phyloP scores from a whole-genome alignment of 345 rosid genomes.

The Erysimum cheiranthoides region DNA sequence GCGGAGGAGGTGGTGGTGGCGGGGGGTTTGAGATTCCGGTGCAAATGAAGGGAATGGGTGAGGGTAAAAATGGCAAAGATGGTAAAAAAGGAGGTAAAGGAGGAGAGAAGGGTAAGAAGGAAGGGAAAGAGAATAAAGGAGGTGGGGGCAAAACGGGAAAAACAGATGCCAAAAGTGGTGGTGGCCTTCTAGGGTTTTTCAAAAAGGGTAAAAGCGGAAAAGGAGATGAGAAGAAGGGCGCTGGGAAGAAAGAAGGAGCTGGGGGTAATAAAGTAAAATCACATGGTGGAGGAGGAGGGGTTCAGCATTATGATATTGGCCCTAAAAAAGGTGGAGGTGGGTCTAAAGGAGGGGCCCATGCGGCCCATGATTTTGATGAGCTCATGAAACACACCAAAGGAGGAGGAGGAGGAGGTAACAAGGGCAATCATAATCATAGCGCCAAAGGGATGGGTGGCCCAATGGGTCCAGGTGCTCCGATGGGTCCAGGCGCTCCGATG shows the following conservation, averaged over 20 bases:
- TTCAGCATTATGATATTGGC: constrained; percentile 48
- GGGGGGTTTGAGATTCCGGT: constrained; percentile 64
- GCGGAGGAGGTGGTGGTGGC: constrained; percentile 48
- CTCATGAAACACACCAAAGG: constrained; percentile 46
- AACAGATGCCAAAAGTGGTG: constrained; percentile 46
- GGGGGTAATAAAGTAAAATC: constrained; percentile 48
- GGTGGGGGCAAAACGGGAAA: constrained; percentile 52
- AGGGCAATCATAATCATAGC: constrained; percentile 34
- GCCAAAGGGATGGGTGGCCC: constrained; percentile 42
- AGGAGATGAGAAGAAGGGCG: constrained; percentile 38
- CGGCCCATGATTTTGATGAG: constrained; percentile 56
- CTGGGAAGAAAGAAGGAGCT: constrained; percentile 46
- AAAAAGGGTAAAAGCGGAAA: constrained; percentile 60
- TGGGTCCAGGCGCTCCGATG: constrained; percentile 47
- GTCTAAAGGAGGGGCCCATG: constrained; percentile 48
- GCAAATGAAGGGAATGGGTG: constrained; percentile 55
- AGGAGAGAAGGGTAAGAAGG: constrained; percentile 47
- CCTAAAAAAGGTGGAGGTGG: constrained; percentile 60
- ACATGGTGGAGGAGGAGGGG: constrained; percentile 44
- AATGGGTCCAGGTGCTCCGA: constrained; percentile 45
- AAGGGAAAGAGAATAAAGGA: constrained; percentile 50
- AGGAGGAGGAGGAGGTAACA: constrained; percentile 48
- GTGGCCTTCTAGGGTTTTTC: constrained; percentile 51
- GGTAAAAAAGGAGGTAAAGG: constrained; percentile 55
- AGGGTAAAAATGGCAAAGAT: constrained; percentile 51